phyloP scores from a whole-genome alignment of 1,139 yeast species.

The Yamadazyma blattariae region DNA sequence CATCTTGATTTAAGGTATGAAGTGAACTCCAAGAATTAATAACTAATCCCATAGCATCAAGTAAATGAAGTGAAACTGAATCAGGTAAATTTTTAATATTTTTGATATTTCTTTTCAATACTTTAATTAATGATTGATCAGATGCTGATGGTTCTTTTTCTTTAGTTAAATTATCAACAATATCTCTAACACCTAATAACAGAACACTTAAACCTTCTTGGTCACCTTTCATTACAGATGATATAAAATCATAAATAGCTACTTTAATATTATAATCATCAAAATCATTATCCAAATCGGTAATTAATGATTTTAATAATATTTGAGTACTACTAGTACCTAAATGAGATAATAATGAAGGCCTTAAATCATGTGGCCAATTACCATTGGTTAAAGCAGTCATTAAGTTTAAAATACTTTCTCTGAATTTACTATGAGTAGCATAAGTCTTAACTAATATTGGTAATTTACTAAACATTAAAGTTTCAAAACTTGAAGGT shows the following conservation, averaged over 20 bases:
- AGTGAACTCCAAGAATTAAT: conserved; percentile 69
- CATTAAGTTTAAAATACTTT: conserved; percentile 54
- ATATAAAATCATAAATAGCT: conserved; percentile 64
- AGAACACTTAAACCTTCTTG: conserved; percentile 86
- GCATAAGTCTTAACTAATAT: conserved; percentile 60
- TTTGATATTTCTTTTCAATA: conserved; percentile 58
- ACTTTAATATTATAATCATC: conserved; percentile 57
- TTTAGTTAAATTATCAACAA: conserved; percentile 32
- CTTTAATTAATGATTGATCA: conserved; percentile 44
- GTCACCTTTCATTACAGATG: conserved; percentile 72
- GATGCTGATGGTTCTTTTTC: conserved; percentile 8
- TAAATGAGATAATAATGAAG: conserved; percentile 78
- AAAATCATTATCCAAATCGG: conserved; percentile 59
- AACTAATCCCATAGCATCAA: conserved; percentile 65
- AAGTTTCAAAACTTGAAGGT: conserved; percentile 66
- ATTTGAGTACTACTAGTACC: conserved; percentile 62
- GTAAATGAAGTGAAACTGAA: conserved; percentile 53
- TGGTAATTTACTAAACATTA: conserved; percentile 56
- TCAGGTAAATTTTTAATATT: conserved; percentile 55
- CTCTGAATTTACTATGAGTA: conserved; percentile 45
- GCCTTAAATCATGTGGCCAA: conserved; percentile 57
- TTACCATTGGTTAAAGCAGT: conserved; percentile 59
- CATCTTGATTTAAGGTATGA: conserved; percentile 47
- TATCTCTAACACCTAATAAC: conserved; percentile 70
- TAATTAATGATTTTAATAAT: conserved; percentile 55